Percentiles rank a stretch among this genome's conserved stretches.
These are phyloP conservation scores for Rhododendron kiyosumense DNA, from an alignment of 148 eudicot genomes.

Conservation along the genomic window DNA sequence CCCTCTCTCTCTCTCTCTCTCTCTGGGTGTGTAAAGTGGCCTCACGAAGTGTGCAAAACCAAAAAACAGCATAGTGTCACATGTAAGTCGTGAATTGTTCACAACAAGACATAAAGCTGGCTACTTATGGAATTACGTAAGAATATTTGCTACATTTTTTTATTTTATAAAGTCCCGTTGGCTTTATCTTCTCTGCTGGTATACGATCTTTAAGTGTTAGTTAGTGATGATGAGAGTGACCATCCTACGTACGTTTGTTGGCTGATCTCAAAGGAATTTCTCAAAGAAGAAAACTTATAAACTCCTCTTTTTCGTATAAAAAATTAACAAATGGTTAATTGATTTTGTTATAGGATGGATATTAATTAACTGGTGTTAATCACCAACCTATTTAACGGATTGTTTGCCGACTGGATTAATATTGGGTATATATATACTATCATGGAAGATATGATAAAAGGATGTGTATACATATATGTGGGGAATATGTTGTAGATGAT, in stretches of 20 bases:
- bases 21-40: neutral
- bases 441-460: no score
- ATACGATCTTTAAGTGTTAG: neutral
- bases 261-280: neutral
- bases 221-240: neutral
- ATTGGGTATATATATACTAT: no score
- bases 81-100: neutral
- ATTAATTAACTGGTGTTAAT: no score
- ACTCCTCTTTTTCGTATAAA: neutral
- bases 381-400: no score
- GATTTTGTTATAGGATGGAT: no score
- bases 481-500: no score
- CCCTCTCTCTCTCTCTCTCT: neutral
- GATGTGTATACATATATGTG: no score
- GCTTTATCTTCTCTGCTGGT: neutral
- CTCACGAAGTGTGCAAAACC: neutral
- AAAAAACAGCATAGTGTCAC: neutral
- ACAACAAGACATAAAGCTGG: neutral
- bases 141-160: neutral
- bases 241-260: neutral
- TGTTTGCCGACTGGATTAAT: neutral
- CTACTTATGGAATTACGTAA: neutral
- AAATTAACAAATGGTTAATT: neutral
- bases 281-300: neutral
- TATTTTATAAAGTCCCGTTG: neutral